Evolutionary conservation across 805 yeast genomes (phyloP).

Genomic region (Danielozyma ontarioensis): DNA sequence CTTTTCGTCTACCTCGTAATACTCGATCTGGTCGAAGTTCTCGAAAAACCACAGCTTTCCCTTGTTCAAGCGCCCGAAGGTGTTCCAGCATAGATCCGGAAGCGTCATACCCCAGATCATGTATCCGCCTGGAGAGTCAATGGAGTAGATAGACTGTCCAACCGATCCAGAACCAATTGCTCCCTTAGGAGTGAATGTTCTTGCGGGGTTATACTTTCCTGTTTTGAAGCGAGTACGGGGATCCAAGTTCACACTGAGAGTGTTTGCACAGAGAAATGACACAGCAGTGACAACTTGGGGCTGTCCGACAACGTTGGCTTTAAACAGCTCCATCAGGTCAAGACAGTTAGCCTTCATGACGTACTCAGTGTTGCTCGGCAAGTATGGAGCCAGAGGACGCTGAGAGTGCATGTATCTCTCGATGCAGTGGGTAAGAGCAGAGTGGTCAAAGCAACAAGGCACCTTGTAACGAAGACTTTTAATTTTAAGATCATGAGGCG

Average conservation of each 20-base stretch:
- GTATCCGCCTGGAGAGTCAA: slow-evolving; percentile 27
- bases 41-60: slow-evolving; percentile 24
- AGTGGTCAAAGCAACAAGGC: slow-evolving; percentile 19
- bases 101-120: slow-evolving; percentile 27
- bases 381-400: slow-evolving; percentile 25
- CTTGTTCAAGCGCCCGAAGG: slow-evolving; percentile 19
- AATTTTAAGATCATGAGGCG: slow-evolving; percentile 16
- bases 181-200: slow-evolving; percentile 26
- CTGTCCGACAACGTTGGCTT: slow-evolving; percentile 12
- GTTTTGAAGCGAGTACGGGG: slow-evolving; percentile 21
- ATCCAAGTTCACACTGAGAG: slow-evolving; percentile 12
- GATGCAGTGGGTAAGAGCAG: slow-evolving; percentile 15
- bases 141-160: slow-evolving; percentile 21
- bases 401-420: slow-evolving; percentile 20
- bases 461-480: slow-evolving; percentile 18
- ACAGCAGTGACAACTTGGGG: slow-evolving; percentile 22
- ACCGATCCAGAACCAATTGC: slow-evolving; percentile 21
- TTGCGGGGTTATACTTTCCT: slow-evolving; percentile 24
- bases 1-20: slow-evolving; percentile 29
- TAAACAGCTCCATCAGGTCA: slow-evolving; percentile 16
- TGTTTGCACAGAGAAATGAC: slow-evolving; percentile 24
- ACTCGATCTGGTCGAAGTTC: slow-evolving; percentile 26
- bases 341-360: slow-evolving; percentile 22
- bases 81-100: slow-evolving; percentile 27
- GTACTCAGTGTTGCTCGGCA: slow-evolving; percentile 20